A percentile compares a stretch with the other conserved stretches of the same genome.
These are phyloP conservation scores for Cercospora zeina DNA, from an alignment of 2,329 filamentous ascomycete genomes.

Conservation along the genomic window DNA sequence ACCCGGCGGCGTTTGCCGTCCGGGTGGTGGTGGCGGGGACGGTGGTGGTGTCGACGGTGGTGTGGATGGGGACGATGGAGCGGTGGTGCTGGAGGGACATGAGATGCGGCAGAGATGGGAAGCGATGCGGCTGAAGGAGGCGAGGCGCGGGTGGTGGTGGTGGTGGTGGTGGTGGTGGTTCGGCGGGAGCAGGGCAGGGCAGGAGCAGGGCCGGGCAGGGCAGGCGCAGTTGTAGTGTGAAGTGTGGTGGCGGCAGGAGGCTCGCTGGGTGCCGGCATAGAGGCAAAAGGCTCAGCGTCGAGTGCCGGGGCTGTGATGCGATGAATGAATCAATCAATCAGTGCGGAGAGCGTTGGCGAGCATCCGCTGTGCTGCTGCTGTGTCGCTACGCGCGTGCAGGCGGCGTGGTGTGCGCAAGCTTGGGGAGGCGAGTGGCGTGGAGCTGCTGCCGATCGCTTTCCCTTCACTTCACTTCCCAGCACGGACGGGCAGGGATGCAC, in stretches of 20 bases:
- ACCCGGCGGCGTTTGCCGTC: neutral
- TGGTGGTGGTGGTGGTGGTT: neutral
- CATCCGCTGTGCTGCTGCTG: no score
- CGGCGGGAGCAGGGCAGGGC: neutral
- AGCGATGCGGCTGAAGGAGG: neutral
- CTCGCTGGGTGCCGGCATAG: slow-evolving; percentile 18
- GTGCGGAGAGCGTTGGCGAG: no score
- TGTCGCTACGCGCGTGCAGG: no score
- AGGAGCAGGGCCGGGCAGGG: neutral
- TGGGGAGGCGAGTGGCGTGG: neutral
- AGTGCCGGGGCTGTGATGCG: slow-evolving; percentile 15
- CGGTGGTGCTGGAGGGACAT: neutral
- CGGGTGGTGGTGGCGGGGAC: neutral
- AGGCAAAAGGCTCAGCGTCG: slow-evolving; percentile 21
- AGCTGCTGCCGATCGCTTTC: neutral
- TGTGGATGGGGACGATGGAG: no score
- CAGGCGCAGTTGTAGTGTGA: neutral
- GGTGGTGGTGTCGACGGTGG: no score
- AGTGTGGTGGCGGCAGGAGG: slow-evolving; percentile 13
- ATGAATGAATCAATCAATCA: no score
- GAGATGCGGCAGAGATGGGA: neutral
- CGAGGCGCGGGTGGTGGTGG: no score
- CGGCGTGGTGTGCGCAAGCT: neutral
- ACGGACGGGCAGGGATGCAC: no score
- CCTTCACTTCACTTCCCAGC: neutral